These are phyloP conservation scores for Cyamopsis tetragonoloba DNA, from an alignment of 306 rosid genomes.

Conservation along the genomic window DNA sequence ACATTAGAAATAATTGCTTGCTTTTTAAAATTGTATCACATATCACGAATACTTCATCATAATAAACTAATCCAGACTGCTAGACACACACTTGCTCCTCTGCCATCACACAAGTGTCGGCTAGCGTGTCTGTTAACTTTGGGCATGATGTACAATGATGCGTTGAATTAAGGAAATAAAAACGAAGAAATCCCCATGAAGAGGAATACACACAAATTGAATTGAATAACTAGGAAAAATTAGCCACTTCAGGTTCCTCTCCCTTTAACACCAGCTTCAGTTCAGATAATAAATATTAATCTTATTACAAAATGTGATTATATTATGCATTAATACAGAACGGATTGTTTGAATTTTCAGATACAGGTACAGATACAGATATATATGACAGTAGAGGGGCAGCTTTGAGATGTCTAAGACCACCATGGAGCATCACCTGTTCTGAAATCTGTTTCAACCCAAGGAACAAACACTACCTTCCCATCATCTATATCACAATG, in stretches of 20 bases:
- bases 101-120: too few species aligned
- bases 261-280: slow-evolving; percentile 12
- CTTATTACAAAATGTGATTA: slow-evolving; percentile 11
- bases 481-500: slow-evolving; percentile 74
- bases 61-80: too few species aligned
- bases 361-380: neutral
- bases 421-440: slow-evolving; percentile 90
- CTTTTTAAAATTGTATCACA: too few species aligned
- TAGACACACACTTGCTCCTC: too few species aligned
- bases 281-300: neutral
- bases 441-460: slow-evolving; percentile 95
- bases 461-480: slow-evolving; percentile 82
- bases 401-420: slow-evolving; percentile 42
- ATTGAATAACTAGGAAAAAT: neutral
- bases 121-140: too few species aligned
- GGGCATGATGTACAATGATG: neutral
- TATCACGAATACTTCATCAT: too few species aligned
- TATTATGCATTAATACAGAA: slow-evolving; percentile 24
- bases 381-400: slow-evolving; percentile 4
- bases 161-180: neutral
- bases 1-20: too few species aligned
- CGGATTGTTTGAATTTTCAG: slow-evolving; percentile 2
- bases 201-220: too few species aligned
- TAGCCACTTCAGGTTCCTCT: neutral
- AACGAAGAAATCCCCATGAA: neutral